Conservation (phyloP, 164 flowering plant species). For the Piper longum region DNA sequence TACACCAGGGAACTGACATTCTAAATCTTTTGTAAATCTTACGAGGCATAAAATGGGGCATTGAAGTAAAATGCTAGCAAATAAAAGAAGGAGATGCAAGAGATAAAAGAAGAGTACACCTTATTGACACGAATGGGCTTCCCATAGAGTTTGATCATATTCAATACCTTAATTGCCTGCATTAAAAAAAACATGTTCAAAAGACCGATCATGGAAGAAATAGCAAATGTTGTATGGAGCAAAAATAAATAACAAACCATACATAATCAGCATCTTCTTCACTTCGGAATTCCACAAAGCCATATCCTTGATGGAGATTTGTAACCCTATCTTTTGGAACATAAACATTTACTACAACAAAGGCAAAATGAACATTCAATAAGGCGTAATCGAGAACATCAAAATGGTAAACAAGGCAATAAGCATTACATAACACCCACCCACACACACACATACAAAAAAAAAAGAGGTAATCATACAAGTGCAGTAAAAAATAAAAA, state of each 20-base stretch:
- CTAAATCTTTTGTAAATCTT: background rate
- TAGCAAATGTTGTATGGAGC: background rate
- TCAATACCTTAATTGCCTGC: slow-evolving; percentile 94
- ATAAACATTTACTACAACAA: slow-evolving; percentile 77
- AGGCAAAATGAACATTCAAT: background rate
- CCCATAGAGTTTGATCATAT: slow-evolving; percentile 96
- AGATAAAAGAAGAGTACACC: slow-evolving; percentile 24
- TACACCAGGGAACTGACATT: background rate
- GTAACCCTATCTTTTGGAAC: slow-evolving; percentile 99
- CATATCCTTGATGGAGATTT: slow-evolving; percentile 93
- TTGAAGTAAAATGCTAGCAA: background rate
- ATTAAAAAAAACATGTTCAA: slow-evolving; percentile 1
- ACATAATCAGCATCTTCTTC: slow-evolving; percentile 99
- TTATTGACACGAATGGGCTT: slow-evolving; percentile 96
- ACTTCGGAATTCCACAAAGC: slow-evolving; percentile 91
- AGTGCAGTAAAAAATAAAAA: no score
- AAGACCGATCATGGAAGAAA: background rate
- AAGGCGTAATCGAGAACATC: background rate
- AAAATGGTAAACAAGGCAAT: background rate
- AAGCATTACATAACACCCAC: no score
- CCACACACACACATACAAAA: no score
- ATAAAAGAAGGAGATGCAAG: background rate
- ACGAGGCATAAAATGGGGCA: background rate
- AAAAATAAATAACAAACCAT: slow-evolving; percentile 9
- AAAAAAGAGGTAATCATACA: no score